A percentile compares a stretch with the other conserved stretches of the same genome.
phyloP scores from a whole-genome alignment of 306 rosid species.

The Cucumis hystrix region DNA sequence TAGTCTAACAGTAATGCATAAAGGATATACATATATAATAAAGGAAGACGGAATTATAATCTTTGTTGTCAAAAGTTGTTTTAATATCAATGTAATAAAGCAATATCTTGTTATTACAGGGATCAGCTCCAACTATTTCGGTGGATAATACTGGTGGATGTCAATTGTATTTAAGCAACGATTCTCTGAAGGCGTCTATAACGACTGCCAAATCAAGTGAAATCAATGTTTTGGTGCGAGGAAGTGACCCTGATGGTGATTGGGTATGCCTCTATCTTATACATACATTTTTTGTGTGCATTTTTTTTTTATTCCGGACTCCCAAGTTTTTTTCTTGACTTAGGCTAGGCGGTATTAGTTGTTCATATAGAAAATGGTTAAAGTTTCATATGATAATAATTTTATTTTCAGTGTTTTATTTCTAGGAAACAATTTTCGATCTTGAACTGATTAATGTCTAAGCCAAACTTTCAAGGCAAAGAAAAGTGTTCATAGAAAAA shows the following conservation, averaged over 20 bases:
- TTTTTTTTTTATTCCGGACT: not conserved
- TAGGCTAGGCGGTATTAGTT: not conserved
- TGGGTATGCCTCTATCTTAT: slow-evolving; percentile 47
- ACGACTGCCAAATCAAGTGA: slow-evolving; percentile 95
- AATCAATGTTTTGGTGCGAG: slow-evolving; percentile 84
- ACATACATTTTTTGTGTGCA: not conserved
- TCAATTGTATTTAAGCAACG: slow-evolving; percentile 83
- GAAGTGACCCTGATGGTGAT: slow-evolving; percentile 55
- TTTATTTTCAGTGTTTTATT: not conserved
- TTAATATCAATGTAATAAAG: not conserved
- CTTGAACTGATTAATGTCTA: not conserved
- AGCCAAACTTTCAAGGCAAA: not conserved
- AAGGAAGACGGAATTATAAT: not conserved
- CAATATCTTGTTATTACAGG: slow-evolving; percentile 29
- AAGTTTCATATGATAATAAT: not conserved
- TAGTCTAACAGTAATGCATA: not conserved
- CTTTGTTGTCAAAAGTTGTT: too few species aligned
- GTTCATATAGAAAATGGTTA: not conserved
- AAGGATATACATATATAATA: not conserved
- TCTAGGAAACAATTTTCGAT: not conserved
- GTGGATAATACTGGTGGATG: slow-evolving; percentile 87
- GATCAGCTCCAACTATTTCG: slow-evolving; percentile 83
- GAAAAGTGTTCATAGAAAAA: not conserved
- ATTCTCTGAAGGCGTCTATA: slow-evolving; percentile 59
- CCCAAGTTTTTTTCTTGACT: not conserved